These are phyloP conservation scores for Venturia effusa DNA, from an alignment of 2,329 filamentous ascomycete species.

Conservation along the genomic window DNA sequence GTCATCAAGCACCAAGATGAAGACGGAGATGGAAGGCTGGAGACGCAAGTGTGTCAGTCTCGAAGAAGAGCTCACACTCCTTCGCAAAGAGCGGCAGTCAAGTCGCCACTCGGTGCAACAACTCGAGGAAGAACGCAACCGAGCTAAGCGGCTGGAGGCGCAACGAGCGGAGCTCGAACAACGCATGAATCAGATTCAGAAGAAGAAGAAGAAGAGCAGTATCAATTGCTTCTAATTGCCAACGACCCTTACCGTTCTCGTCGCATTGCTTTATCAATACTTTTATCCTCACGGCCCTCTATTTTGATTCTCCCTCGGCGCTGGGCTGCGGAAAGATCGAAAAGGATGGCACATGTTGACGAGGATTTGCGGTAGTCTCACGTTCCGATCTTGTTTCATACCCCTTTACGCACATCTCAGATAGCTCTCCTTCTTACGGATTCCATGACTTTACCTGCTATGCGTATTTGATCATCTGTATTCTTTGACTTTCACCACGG, in stretches of 20 bases:
- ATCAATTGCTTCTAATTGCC: conserved; percentile 90
- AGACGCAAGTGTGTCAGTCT: conserved; percentile 72
- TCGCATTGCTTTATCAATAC: neutral
- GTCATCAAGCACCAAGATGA: conserved; percentile 81
- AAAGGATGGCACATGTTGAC: neutral
- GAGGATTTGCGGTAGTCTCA: neutral
- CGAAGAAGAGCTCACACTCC: conserved; percentile 58
- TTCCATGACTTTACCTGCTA: conserved; percentile 1
- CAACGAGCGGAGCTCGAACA: conserved; percentile 85
- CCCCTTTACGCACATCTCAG: neutral
- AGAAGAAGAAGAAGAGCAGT: conserved; percentile 86
- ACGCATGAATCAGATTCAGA: conserved; percentile 64
- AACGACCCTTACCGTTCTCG: neutral
- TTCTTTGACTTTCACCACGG: neutral
- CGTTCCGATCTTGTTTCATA: neutral
- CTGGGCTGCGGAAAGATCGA: neutral
- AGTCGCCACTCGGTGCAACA: conserved; percentile 65
- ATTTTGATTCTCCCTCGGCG: neutral
- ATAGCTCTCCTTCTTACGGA: neutral
- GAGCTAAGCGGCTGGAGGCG: conserved; percentile 79
- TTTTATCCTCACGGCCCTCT: neutral
- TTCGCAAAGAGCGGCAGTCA: conserved; percentile 48
- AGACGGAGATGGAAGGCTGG: conserved; percentile 81
- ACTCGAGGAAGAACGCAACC: conserved; percentile 92
- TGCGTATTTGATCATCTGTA: neutral